Percentiles rank a stretch among this genome's conserved stretches.
phyloP scores from a whole-genome alignment of 2,329 filamentous ascomycete species.

The Coleophoma eucalyptorum region DNA sequence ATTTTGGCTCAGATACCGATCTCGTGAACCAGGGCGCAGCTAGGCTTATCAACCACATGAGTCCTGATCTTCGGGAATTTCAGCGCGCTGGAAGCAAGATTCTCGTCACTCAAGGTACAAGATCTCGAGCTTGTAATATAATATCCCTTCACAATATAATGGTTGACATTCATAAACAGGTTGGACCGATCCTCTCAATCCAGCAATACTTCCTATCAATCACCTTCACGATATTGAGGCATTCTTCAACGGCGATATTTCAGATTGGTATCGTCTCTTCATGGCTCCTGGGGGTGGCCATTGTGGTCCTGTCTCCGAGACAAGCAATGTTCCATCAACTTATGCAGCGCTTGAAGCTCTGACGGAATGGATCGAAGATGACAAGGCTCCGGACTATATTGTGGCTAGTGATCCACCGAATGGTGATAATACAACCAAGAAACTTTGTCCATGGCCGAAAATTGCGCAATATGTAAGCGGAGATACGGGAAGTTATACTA shows the following conservation, averaged over 20 bases:
- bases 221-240: constrained; percentile 26
- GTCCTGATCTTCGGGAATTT: constrained; percentile 25
- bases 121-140: no score
- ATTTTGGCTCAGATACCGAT: constrained; percentile 32
- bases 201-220: constrained; percentile 31
- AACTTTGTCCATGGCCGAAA: constrained; percentile 28
- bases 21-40: constrained; percentile 28
- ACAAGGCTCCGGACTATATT: constrained; percentile 21
- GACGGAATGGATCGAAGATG: constrained; percentile 31
- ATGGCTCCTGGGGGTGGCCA: constrained; percentile 36
- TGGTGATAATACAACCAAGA: constrained; percentile 26
- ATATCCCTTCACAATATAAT: no score
- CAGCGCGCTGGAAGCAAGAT: constrained; percentile 30
- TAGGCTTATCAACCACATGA: constrained; percentile 33
- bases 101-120: constrained; percentile 29
- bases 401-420: constrained; percentile 26
- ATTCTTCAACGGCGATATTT: constrained; percentile 17
- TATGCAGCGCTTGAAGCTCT: constrained; percentile 30
- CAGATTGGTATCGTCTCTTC: constrained; percentile 30
- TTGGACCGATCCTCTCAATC: constrained; percentile 33
- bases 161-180: neutral
- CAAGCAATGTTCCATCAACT: constrained; percentile 27
- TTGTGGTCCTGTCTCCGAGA: constrained; percentile 28
- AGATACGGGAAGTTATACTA: neutral
- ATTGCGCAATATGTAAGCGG: constrained; percentile 17